Evolutionary conservation across 140 eudicot genomes (phyloP).

Genomic region (Senecio squalidus): DNA sequence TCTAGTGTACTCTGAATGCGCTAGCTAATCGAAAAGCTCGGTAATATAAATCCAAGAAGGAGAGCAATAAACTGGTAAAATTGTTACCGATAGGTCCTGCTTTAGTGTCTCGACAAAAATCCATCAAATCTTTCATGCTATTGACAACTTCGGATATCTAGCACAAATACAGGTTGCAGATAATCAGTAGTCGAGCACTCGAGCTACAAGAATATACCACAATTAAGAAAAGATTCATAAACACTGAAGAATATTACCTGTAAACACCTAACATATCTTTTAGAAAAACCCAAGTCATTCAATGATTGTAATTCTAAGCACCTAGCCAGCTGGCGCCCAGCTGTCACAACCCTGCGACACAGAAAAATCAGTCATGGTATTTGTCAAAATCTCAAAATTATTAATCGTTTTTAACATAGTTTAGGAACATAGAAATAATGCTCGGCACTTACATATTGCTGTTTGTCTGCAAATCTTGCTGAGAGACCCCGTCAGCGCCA

Average conservation of each 20-base stretch:
- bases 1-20: too few relatives aligned
- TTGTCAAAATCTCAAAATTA: constrained; percentile 4
- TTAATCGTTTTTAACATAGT: neutral
- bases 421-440: neutral
- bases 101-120: constrained; percentile 71
- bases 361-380: constrained; percentile 9
- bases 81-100: constrained; percentile 85
- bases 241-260: constrained; percentile 42
- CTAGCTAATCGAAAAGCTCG: too few relatives aligned
- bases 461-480: constrained; percentile 83
- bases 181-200: neutral
- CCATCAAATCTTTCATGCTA: constrained; percentile 97
- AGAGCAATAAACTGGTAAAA: too few relatives aligned
- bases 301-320: constrained; percentile 85
- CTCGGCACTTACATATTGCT: constrained; percentile 65
- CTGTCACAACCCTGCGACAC: constrained; percentile 72
- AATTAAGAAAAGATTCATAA: neutral
- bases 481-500: constrained; percentile 84
- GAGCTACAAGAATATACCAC: neutral
- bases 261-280: constrained; percentile 87
- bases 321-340: constrained; percentile 94
- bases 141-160: constrained; percentile 98
- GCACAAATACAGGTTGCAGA: constrained; percentile 17
- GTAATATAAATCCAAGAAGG: too few relatives aligned
- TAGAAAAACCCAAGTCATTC: constrained; percentile 87